phyloP scores from a whole-genome alignment of 2,329 filamentous ascomycete genomes.

The Cryphonectria nitschkei region DNA sequence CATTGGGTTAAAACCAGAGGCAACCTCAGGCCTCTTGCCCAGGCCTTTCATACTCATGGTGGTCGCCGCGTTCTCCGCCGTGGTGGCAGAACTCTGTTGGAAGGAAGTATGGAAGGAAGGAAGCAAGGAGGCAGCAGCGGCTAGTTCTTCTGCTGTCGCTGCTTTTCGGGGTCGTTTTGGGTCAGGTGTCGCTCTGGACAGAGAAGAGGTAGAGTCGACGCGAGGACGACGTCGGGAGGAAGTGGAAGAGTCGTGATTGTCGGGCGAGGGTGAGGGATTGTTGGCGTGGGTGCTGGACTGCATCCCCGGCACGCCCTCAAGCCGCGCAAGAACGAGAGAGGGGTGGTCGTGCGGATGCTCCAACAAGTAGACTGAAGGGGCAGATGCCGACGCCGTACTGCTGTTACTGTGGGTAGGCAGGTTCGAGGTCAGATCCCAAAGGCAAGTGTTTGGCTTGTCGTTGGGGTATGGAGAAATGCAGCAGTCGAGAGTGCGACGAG shows the following conservation, averaged over 20 bases:
- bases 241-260: constrained; percentile 23
- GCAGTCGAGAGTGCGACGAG: not conserved
- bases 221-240: constrained; percentile 34
- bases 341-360: constrained; percentile 9
- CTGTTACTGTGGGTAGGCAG: not conserved
- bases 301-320: constrained; percentile 25
- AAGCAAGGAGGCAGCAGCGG: not conserved
- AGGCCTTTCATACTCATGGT: constrained; percentile 38
- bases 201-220: constrained; percentile 36
- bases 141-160: not conserved
- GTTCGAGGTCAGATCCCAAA: not conserved
- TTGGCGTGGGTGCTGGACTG: constrained; percentile 24
- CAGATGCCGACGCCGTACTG: not conserved
- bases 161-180: constrained; percentile 36
- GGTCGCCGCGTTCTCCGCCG: constrained; percentile 18
- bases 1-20: constrained; percentile 68
- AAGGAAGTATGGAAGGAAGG: not conserved
- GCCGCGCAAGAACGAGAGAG: constrained; percentile 6
- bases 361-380: constrained; percentile 21
- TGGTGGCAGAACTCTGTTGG: not conserved
- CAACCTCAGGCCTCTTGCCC: constrained; percentile 44
- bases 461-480: not conserved
- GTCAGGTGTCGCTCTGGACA: constrained; percentile 31
- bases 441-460: not conserved
- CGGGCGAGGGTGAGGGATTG: constrained; percentile 16